Conservation (phyloP, 2,329 filamentous ascomycete species). For the Grosmannia serpens region DNA sequence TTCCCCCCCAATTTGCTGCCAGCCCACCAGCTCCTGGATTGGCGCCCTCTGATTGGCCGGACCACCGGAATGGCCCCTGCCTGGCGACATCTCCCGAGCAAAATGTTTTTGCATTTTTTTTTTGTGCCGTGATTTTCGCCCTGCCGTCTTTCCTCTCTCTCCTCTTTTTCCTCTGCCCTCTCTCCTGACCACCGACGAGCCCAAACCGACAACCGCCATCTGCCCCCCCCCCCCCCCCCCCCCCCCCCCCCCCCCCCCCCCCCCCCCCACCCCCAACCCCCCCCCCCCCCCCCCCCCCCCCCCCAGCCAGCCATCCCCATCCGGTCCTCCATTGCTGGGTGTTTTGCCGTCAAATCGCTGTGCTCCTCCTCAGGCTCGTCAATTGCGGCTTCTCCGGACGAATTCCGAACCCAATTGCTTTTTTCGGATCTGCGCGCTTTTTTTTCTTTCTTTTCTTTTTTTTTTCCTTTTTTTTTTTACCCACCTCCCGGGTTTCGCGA, state of each 20-base stretch:
- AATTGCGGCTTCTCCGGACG: not conserved
- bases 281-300: no score
- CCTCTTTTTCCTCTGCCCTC: not conserved
- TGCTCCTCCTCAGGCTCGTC: not conserved
- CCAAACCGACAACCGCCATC: not conserved
- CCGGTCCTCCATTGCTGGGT: not conserved
- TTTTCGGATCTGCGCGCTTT: not conserved
- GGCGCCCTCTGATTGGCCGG: conserved; percentile 13
- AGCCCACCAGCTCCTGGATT: conserved; percentile 10
- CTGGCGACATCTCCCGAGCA: conserved; percentile 23
- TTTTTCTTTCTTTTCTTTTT: not conserved
- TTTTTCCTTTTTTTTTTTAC: not conserved
- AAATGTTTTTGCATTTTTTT: conserved; percentile 16
- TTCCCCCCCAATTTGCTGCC: not conserved
- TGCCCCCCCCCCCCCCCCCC: not conserved
- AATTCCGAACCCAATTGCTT: not conserved
- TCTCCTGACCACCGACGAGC: not conserved
- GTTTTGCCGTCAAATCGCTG: no score
- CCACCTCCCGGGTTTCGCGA: no score
- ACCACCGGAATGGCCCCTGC: conserved; percentile 9
- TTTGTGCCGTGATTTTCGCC: conserved; percentile 3
- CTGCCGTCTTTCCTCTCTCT: not conserved
- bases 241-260: no score
- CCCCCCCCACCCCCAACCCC: no score
- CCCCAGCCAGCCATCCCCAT: not conserved